Percentiles rank a stretch among this genome's conserved stretches.
Conservation (phyloP, 2,329 filamentous ascomycete species). For the Coniochaeta sp. region DNA sequence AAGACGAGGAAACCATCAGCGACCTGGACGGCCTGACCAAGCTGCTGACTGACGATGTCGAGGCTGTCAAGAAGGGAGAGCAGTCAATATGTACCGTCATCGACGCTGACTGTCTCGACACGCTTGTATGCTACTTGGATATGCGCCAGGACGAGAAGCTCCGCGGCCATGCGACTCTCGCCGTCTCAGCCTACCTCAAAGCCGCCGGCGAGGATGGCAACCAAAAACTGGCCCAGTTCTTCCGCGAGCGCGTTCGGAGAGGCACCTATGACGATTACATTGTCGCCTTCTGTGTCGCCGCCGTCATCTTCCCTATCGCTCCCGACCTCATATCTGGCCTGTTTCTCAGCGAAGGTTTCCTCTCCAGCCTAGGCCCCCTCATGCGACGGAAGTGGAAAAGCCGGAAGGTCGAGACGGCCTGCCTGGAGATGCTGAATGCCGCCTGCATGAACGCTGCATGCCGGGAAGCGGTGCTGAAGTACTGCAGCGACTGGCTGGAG, state of each 20-base stretch:
- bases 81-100: constrained; percentile 53
- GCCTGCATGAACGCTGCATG: constrained; percentile 82
- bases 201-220: constrained; percentile 65
- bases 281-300: constrained; percentile 86
- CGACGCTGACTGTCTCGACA: constrained; percentile 72
- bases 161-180: constrained; percentile 73
- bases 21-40: constrained; percentile 53
- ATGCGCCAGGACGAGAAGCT: constrained; percentile 68
- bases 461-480: constrained; percentile 74
- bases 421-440: constrained; percentile 83
- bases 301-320: constrained; percentile 79
- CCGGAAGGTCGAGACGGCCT: constrained; percentile 76
- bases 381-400: constrained; percentile 79
- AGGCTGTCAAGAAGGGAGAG: constrained; percentile 33
- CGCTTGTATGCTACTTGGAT: constrained; percentile 79
- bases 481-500: constrained; percentile 82
- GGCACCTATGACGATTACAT: constrained; percentile 84
- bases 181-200: constrained; percentile 77
- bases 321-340: constrained; percentile 67
- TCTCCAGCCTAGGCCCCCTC: constrained; percentile 67
- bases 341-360: constrained; percentile 84
- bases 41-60: constrained; percentile 49
- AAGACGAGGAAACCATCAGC: constrained; percentile 63
- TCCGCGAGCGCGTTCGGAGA: constrained; percentile 62
- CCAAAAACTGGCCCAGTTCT: constrained; percentile 64